Percentiles rank a stretch among this genome's conserved stretches.
Conservation (phyloP, 139 green algal species). For the Chlamydomonas schloesseri region DNA sequence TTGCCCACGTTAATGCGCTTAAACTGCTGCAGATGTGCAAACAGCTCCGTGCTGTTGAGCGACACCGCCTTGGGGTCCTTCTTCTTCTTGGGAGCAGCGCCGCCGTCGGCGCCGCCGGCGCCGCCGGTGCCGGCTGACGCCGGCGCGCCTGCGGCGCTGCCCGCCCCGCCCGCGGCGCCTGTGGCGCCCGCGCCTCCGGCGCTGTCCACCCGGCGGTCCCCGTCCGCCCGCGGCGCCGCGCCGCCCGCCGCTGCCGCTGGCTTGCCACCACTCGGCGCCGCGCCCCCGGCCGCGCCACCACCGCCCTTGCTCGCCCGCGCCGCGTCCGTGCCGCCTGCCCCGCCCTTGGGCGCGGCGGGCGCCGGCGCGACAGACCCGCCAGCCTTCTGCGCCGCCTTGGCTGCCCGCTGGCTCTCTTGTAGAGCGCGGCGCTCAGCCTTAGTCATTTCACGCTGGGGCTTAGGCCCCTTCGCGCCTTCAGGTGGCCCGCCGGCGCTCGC, state of each 20-base stretch:
- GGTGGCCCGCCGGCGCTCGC: neutral
- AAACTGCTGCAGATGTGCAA: slow-evolving; percentile 89
- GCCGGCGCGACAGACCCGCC: neutral
- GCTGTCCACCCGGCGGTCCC: slow-evolving; percentile 9
- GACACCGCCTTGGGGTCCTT: slow-evolving; percentile 49
- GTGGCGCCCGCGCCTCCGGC: slow-evolving; percentile 5
- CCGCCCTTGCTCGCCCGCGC: neutral
- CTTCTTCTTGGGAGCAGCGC: slow-evolving; percentile 36
- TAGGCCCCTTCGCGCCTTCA: neutral
- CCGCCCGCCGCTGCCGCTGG: neutral
- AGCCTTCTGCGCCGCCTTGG: slow-evolving; percentile 77
- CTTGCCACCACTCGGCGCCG: neutral
- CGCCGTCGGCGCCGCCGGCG: neutral
- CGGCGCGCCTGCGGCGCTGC: neutral
- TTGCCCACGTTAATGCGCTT: slow-evolving; percentile 48
- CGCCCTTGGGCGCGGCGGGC: neutral
- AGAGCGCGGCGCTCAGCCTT: slow-evolving; percentile 85
- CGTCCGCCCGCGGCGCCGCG: neutral
- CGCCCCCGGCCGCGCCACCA: neutral
- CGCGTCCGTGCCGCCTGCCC: neutral
- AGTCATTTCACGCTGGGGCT: slow-evolving; percentile 69
- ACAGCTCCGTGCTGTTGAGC: slow-evolving; percentile 76
- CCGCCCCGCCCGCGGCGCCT: neutral
- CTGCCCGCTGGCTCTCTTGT: slow-evolving; percentile 85
- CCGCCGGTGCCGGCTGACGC: neutral